These are phyloP conservation scores for Termitomyces sp. DNA, from an alignment of 768 basidiomycete species.

Conservation along the genomic window DNA sequence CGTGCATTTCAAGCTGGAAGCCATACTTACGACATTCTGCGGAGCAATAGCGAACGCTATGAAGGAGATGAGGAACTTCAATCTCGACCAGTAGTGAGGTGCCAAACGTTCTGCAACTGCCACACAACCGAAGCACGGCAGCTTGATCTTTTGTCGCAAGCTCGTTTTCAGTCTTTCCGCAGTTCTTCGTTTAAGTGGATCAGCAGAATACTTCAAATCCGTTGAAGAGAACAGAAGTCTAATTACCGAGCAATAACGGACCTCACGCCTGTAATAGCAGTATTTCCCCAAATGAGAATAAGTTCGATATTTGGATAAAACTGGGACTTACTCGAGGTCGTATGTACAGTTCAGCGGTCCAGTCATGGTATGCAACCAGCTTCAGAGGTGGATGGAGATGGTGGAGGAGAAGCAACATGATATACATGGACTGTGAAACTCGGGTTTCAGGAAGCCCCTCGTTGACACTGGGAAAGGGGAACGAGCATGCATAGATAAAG, in stretches of 20 bases:
- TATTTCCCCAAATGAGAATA: background rate
- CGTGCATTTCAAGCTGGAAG: background rate
- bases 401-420: background rate
- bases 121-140: conserved; percentile 1
- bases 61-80: background rate
- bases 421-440: background rate
- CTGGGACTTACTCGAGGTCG: background rate
- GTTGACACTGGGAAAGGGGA: background rate
- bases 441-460: background rate
- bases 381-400: background rate
- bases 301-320: background rate
- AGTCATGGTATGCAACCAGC: background rate
- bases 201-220: background rate
- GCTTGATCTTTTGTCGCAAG: background rate
- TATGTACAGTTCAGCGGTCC: background rate
- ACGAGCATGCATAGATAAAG: background rate
- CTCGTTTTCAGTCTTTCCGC: conserved; percentile 3
- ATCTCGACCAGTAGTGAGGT: background rate
- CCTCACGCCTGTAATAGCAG: background rate
- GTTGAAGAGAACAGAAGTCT: background rate
- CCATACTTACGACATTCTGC: conserved; percentile 1
- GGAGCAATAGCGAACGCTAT: conserved; percentile 6
- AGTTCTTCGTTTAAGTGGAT: background rate
- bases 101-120: background rate
- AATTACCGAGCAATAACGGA: conserved; percentile 2